Percentiles rank a stretch among this genome's conserved stretches.
These are phyloP conservation scores for Fusarium oligoseptatum DNA, from an alignment of 2,329 filamentous ascomycete species.

Conservation along the genomic window DNA sequence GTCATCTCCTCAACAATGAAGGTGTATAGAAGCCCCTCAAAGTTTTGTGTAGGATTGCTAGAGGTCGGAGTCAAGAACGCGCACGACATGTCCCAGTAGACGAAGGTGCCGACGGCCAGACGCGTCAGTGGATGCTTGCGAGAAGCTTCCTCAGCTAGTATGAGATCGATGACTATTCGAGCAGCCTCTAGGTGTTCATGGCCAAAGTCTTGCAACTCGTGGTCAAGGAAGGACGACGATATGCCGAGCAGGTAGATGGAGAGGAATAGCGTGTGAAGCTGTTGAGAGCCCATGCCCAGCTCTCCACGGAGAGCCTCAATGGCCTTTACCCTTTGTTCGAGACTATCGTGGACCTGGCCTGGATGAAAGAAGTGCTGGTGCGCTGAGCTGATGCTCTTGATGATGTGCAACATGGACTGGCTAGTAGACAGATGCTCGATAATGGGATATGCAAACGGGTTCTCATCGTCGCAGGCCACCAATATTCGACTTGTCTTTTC, in stretches of 20 bases:
- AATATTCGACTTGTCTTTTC: background rate
- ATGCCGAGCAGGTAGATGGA: background rate
- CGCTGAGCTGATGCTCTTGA: background rate
- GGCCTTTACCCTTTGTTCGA: background rate
- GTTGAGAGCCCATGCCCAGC: background rate
- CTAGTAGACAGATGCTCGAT: background rate
- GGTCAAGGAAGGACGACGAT: background rate
- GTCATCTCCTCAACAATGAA: background rate
- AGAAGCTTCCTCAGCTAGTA: background rate
- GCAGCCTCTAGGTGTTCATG: background rate
- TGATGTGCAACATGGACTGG: background rate
- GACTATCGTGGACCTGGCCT: background rate
- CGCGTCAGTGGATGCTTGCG: background rate
- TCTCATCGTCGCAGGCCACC: background rate
- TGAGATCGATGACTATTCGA: background rate
- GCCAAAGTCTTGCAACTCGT: background rate
- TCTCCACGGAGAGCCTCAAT: background rate
- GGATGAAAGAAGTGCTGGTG: background rate
- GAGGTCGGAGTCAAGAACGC: background rate
- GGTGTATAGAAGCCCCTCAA: background rate
- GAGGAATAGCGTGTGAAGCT: background rate
- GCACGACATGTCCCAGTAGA: background rate
- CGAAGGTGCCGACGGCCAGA: background rate
- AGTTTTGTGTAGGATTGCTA: background rate
- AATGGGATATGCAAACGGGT: background rate